phyloP scores from a whole-genome alignment of 345 rosid genomes.

The Citrus glauca region DNA sequence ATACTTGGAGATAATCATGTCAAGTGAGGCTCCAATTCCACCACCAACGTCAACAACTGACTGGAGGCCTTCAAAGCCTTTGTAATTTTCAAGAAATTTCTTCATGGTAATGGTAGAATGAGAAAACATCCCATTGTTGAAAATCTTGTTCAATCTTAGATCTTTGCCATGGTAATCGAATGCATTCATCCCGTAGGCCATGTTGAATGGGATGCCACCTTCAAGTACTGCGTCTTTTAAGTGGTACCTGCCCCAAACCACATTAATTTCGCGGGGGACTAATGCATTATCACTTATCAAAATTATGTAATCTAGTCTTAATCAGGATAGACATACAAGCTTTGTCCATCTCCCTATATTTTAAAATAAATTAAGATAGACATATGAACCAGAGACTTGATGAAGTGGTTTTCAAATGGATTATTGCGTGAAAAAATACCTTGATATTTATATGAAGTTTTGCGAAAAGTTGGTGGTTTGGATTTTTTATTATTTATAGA shows the following conservation, averaged over 20 bases:
- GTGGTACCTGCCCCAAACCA: neutral
- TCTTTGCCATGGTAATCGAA: neutral
- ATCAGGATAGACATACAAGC: too few relatives aligned
- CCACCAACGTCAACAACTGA: neutral
- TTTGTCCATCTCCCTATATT: too few relatives aligned
- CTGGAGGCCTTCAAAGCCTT: neutral
- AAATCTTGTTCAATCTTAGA: neutral
- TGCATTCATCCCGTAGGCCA: neutral
- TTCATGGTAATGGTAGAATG: neutral
- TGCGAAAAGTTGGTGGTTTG: too few relatives aligned
- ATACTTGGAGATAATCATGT: neutral
- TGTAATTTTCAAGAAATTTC: neutral
- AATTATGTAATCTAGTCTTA: too few relatives aligned
- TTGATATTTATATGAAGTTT: too few relatives aligned
- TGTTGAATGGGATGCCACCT: neutral
- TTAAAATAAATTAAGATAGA: too few relatives aligned
- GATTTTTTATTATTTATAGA: too few relatives aligned
- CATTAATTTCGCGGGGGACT: too few relatives aligned
- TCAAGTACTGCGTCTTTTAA: neutral
- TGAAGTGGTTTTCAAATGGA: too few relatives aligned
- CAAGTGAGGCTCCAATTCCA: neutral
- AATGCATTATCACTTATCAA: too few relatives aligned
- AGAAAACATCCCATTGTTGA: neutral
- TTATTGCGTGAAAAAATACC: too few relatives aligned
- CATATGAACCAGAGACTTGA: too few relatives aligned